A percentile compares a stretch with the other conserved stretches of the same genome.
Conservation (phyloP, 176 grass and related monocot species). For the Stipa capillata region DNA sequence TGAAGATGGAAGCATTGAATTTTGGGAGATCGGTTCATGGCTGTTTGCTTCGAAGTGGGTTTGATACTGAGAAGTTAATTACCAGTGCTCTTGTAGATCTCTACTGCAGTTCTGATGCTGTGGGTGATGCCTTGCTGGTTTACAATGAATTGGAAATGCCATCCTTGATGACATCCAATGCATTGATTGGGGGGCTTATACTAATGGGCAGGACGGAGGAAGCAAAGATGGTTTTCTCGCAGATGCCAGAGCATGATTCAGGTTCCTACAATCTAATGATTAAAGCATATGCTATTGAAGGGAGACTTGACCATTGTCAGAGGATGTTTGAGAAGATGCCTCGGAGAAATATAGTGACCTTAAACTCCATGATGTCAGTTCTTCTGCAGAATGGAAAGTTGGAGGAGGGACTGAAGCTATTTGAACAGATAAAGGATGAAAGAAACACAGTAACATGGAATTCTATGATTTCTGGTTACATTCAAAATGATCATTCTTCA, state of each 20-base stretch:
- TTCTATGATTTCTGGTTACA: constrained; percentile 56
- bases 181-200: constrained; percentile 35
- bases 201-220: constrained; percentile 20
- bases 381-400: constrained; percentile 37
- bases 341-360: constrained; percentile 43
- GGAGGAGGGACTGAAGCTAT: constrained; percentile 37
- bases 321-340: constrained; percentile 53
- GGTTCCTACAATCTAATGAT: constrained; percentile 59
- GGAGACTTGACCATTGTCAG: constrained; percentile 35
- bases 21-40: constrained; percentile 41
- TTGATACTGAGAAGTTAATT: constrained; percentile 27
- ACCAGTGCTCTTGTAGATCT: constrained; percentile 47
- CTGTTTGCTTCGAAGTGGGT: constrained; percentile 30
- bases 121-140: constrained; percentile 30
- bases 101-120: constrained; percentile 39
- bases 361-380: constrained; percentile 53
- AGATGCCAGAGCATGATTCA: constrained; percentile 31
- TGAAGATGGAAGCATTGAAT: constrained; percentile 23
- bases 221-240: constrained; percentile 27
- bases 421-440: constrained; percentile 48
- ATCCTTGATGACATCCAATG: constrained; percentile 39
- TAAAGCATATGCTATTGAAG: constrained; percentile 32
- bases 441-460: constrained; percentile 48
- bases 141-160: constrained; percentile 20
- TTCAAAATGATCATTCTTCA: constrained; percentile 38